These are phyloP conservation scores for Paramecium biaurelia DNA, from an alignment of 73 alveolate genomes.

Conservation along the genomic window DNA sequence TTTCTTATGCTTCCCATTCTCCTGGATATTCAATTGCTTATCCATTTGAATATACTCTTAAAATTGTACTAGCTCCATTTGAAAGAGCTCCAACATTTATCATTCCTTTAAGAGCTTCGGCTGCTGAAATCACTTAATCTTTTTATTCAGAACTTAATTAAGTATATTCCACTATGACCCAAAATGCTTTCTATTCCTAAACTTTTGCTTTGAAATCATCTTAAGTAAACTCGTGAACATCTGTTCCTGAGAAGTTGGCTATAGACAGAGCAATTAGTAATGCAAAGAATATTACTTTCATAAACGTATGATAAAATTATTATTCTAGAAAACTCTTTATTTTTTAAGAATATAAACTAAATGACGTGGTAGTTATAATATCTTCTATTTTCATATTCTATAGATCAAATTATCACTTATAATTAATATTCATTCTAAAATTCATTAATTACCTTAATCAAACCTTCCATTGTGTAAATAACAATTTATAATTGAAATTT, in stretches of 20 bases:
- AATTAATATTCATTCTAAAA: neutral
- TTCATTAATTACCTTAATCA: neutral
- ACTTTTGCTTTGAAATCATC: neutral
- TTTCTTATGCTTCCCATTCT: constrained; percentile 50
- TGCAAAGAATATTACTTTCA: neutral
- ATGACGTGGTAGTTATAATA: neutral
- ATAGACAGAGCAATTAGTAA: neutral
- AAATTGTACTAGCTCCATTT: neutral
- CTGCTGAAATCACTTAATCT: neutral
- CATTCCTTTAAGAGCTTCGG: constrained; percentile 45
- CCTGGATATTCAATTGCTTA: neutral
- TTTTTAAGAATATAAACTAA: neutral
- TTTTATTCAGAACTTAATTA: neutral
- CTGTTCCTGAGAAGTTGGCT: constrained; percentile 22
- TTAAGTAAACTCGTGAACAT: constrained; percentile 1
- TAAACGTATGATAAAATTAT: neutral
- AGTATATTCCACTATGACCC: constrained; percentile 7
- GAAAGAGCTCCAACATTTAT: neutral
- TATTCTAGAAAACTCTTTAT: neutral
- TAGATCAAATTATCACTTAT: neutral
- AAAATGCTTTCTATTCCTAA: neutral
- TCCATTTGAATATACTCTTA: constrained; percentile 7
- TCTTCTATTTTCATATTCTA: neutral
- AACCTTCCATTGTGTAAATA: neutral
- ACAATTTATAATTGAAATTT: neutral